Evolutionary conservation across 768 basidiomycete genomes (phyloP), one percentile per base, ranked within the genome.

Genomic region (Collybiopsis luxurians): DNA sequence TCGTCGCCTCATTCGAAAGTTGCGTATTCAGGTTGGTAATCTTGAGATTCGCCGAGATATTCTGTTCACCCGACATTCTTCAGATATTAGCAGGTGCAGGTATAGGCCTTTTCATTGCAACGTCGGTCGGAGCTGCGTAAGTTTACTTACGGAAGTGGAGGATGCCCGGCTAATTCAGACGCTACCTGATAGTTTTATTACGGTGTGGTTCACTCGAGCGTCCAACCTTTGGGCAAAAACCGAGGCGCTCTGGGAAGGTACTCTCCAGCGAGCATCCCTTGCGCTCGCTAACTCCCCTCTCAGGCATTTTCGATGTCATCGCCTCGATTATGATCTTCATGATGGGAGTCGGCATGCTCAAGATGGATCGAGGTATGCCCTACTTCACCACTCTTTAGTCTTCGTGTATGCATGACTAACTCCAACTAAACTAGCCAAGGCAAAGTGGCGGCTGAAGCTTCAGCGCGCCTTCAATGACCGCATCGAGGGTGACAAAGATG

Each of bases 271-370:
- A 21, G 19, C 11, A 13, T 47, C 38, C 36, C 38, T 53, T 21
- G 44, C 38, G 31, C 6, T 6, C 13, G 31, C 5, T 13, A 46
- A 44, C 13, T n/a, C n/a, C n/a, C 27, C 1, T n/a, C 26, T 13
- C 58, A 90, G 88, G 85, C 24, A 78, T 84, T 58, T 92, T 90
- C 66, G 74, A 84, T 60, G 71, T 91, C 55, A 77, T 92, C 53
- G 89, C 89, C 0, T 69, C 84, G 11, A 56, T 92, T 63, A 84
- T 97, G 81, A 95, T 97, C 66, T 92, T 94, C 69, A 76, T 89
- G 66, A 96, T 98, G 93, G 95, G 92, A 2, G 66, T 98, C 39
- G 88, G 89, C 36, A 95, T 98, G 90, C 84, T 99, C 59, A 94
- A 92, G 67, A 87, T 99, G 83, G 95, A 98, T 70, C 80, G 88